Evolutionary conservation across 352 stramenopile species (phyloP).

Genomic region (Thraustochytrium sp.): DNA sequence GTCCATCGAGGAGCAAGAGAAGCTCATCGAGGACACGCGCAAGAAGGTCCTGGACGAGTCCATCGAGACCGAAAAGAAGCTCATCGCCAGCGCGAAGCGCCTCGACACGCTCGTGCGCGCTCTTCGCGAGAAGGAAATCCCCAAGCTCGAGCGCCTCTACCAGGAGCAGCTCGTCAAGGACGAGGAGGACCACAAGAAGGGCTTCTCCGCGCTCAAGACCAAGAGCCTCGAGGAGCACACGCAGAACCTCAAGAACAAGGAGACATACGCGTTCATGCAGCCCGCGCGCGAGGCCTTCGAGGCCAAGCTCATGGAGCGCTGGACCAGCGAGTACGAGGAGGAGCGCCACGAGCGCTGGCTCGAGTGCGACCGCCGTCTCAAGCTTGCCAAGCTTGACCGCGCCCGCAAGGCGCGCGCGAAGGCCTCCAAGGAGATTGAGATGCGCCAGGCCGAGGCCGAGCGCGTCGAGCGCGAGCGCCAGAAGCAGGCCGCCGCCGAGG

Average conservation of each 20-base stretch:
- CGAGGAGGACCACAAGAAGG: conserved; percentile 69
- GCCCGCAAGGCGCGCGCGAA: conserved; percentile 65
- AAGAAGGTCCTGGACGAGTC: conserved; percentile 89
- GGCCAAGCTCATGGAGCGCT: conserved; percentile 64
- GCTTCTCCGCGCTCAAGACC: conserved; percentile 67
- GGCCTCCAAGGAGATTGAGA: conserved; percentile 60
- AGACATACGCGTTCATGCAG: conserved; percentile 13
- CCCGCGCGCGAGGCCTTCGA: conserved; percentile 59
- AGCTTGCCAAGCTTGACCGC: conserved; percentile 70
- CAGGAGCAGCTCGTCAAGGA: conserved; percentile 70
- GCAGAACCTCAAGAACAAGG: conserved; percentile 71
- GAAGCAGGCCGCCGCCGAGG: conserved; percentile 61
- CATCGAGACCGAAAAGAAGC: conserved; percentile 85
- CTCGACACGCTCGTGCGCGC: conserved; percentile 92
- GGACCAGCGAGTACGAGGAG: conserved; percentile 65
- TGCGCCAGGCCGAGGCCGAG: conserved; percentile 64
- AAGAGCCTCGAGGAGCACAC: conserved; percentile 75
- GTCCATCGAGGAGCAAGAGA: conserved; percentile 60
- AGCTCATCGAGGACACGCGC: conserved; percentile 80
- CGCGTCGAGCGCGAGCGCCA: conserved; percentile 50
- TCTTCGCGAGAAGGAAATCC: conserved; percentile 88
- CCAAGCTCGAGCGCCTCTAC: conserved; percentile 67
- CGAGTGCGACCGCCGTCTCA: conserved; percentile 72
- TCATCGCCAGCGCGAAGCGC: conserved; percentile 79
- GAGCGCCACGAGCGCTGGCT: conserved; percentile 68